A percentile compares a stretch with the other conserved stretches of the same genome.
Evolutionary conservation across 2,329 filamentous ascomycete species (phyloP).

Genomic region (Stachybotrys echinatus): DNA sequence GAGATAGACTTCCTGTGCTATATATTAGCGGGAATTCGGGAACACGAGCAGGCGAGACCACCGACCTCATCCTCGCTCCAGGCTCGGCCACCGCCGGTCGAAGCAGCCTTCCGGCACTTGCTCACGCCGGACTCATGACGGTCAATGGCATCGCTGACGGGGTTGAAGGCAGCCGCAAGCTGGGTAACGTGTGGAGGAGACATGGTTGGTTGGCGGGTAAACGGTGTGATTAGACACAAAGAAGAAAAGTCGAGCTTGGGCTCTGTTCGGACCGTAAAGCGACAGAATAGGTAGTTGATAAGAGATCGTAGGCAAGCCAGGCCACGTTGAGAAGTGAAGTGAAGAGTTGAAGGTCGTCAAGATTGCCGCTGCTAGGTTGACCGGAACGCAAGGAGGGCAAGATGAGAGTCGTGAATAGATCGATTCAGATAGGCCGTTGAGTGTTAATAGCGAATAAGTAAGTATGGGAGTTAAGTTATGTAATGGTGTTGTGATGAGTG

Average conservation of each 20-base stretch:
- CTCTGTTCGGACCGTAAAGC: neutral
- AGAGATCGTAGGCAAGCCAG: slow-evolving; percentile 11
- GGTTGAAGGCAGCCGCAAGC: slow-evolving; percentile 39
- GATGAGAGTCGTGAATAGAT: slow-evolving; percentile 10
- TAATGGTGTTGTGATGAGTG: slow-evolving; percentile 5
- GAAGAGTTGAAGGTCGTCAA: slow-evolving; percentile 17
- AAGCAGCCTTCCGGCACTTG: slow-evolving; percentile 63
- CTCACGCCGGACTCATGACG: slow-evolving; percentile 55
- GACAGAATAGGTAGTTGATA: neutral
- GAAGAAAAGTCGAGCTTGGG: slow-evolving; percentile 7
- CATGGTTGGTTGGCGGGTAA: slow-evolving; percentile 26
- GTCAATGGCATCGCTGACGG: slow-evolving; percentile 48
- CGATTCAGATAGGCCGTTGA: slow-evolving; percentile 7
- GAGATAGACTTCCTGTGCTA: slow-evolving; percentile 68
- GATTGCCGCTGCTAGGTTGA: slow-evolving; percentile 14
- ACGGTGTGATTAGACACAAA: neutral
- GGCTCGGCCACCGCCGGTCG: slow-evolving; percentile 70
- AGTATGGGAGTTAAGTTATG: slow-evolving; percentile 10
- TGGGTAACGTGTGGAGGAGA: slow-evolving; percentile 44
- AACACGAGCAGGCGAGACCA: slow-evolving; percentile 2
- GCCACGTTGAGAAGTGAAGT: slow-evolving; percentile 12
- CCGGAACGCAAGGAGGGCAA: slow-evolving; percentile 11
- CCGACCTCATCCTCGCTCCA: slow-evolving; percentile 84
- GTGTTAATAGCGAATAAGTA: slow-evolving; percentile 2
- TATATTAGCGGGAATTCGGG: slow-evolving; percentile 9